Percentiles rank a stretch among this genome's conserved stretches.
These are phyloP conservation scores for Hanseniaspora meyeri DNA, from an alignment of 805 yeast genomes.

Conservation along the genomic window DNA sequence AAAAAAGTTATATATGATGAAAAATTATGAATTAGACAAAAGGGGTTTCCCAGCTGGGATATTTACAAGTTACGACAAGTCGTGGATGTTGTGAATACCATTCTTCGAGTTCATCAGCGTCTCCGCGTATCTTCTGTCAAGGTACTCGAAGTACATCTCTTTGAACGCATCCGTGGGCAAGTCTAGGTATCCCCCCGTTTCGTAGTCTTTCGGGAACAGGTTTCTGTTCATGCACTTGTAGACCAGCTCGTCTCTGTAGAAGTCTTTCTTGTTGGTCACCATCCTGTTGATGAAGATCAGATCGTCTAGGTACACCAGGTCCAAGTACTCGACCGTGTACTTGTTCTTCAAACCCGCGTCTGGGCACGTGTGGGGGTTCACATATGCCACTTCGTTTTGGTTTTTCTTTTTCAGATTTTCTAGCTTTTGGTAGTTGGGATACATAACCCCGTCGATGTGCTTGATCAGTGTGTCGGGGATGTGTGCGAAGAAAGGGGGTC, in stretches of 20 bases:
- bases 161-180: neutral
- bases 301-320: slow-evolving; percentile 8
- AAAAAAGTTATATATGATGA: neutral
- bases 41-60: neutral
- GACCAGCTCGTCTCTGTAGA: slow-evolving; percentile 10
- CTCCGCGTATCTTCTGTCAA: slow-evolving; percentile 5
- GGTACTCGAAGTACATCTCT: neutral
- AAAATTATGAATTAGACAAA: neutral
- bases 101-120: slow-evolving; percentile 7
- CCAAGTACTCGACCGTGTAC: neutral
- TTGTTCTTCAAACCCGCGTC: neutral
- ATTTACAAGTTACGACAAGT: neutral
- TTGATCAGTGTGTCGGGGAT: slow-evolving; percentile 9
- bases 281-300: slow-evolving; percentile 1
- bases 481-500: slow-evolving; percentile 12
- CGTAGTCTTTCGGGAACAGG: neutral
- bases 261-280: neutral
- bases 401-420: neutral
- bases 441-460: neutral
- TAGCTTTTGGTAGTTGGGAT: neutral
- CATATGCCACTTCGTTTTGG: neutral
- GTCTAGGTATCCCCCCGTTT: neutral
- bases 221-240: slow-evolving; percentile 11
- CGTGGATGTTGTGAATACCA: slow-evolving; percentile 11
- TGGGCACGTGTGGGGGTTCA: slow-evolving; percentile 1